These are phyloP conservation scores for Arthrobotrys musiformis DNA, from an alignment of 2,329 filamentous ascomycete species.

Conservation along the genomic window DNA sequence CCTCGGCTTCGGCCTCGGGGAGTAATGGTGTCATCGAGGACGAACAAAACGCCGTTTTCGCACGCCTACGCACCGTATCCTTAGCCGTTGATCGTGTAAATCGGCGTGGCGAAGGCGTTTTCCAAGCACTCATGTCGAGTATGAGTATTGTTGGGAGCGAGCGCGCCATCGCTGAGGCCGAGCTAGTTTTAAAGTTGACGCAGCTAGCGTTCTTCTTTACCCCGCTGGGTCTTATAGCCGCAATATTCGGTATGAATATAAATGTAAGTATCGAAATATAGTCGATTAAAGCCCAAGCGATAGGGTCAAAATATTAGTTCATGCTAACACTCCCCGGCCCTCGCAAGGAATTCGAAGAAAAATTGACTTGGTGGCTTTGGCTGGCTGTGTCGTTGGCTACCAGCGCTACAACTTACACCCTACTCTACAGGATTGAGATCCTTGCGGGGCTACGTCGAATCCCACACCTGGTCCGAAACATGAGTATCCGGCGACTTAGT, in stretches of 20 bases:
- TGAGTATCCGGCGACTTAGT: too few relatives aligned
- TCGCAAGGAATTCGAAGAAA: not conserved
- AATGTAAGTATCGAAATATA: slow-evolving; percentile 16
- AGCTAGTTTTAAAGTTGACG: slow-evolving; percentile 62
- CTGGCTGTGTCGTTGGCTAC: not conserved
- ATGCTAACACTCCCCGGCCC: not conserved
- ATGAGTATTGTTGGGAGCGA: slow-evolving; percentile 61
- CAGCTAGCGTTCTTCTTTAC: slow-evolving; percentile 66
- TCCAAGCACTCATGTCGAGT: slow-evolving; percentile 62
- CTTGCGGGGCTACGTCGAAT: too few relatives aligned
- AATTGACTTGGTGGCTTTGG: not conserved
- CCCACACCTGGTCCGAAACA: too few relatives aligned
- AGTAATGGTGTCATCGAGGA: too few relatives aligned
- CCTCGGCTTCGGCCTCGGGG: not conserved
- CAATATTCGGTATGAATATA: slow-evolving; percentile 65
- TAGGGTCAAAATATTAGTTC: not conserved
- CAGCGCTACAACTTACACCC: not conserved
- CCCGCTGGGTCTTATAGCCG: slow-evolving; percentile 64
- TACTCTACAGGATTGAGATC: not conserved
- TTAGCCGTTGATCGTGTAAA: not conserved
- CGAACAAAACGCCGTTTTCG: not conserved
- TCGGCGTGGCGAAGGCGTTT: slow-evolving; percentile 56
- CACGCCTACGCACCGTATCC: not conserved
- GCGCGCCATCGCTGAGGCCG: slow-evolving; percentile 61
- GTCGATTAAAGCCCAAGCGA: too few relatives aligned